phyloP scores from a whole-genome alignment of 805 yeast species.

The Deakozyma indianensis region DNA sequence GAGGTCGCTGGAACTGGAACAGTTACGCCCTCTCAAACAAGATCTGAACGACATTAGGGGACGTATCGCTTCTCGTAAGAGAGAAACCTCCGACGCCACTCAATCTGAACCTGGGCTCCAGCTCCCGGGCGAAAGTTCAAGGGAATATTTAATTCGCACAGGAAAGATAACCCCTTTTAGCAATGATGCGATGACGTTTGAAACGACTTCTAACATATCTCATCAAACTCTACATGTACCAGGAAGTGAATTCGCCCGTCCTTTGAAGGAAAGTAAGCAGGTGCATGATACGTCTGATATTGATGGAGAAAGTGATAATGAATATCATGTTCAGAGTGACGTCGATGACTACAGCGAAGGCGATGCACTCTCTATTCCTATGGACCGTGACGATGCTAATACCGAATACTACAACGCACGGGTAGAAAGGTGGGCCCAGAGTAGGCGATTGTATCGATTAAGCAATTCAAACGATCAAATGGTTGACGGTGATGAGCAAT shows the following conservation, averaged over 20 bases:
- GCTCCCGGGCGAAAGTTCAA: constrained; percentile 60
- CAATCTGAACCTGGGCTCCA: constrained; percentile 19
- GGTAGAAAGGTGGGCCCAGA: constrained; percentile 5
- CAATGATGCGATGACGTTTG: neutral
- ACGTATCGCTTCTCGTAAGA: constrained; percentile 25
- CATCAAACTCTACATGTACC: neutral
- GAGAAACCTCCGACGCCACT: constrained; percentile 8
- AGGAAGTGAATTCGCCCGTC: neutral
- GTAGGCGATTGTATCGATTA: neutral
- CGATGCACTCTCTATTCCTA: too few relatives aligned
- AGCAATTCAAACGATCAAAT: constrained; percentile 1
- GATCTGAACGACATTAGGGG: constrained; percentile 53
- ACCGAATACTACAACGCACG: constrained; percentile 3
- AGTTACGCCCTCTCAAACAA: constrained; percentile 35
- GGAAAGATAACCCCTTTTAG: constrained; percentile 86
- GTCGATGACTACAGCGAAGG: too few relatives aligned
- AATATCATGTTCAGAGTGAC: neutral
- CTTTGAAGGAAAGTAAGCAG: neutral
- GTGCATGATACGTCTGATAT: too few relatives aligned
- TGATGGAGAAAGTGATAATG: neutral
- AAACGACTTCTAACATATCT: neutral
- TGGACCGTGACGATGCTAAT: too few relatives aligned
- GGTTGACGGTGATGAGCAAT: constrained; percentile 38
- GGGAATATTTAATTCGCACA: constrained; percentile 69
- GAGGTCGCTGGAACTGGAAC: constrained; percentile 31